These are phyloP conservation scores for Boletus subluridellus DNA, from an alignment of 1,284 basidiomycete genomes.

Conservation along the genomic window DNA sequence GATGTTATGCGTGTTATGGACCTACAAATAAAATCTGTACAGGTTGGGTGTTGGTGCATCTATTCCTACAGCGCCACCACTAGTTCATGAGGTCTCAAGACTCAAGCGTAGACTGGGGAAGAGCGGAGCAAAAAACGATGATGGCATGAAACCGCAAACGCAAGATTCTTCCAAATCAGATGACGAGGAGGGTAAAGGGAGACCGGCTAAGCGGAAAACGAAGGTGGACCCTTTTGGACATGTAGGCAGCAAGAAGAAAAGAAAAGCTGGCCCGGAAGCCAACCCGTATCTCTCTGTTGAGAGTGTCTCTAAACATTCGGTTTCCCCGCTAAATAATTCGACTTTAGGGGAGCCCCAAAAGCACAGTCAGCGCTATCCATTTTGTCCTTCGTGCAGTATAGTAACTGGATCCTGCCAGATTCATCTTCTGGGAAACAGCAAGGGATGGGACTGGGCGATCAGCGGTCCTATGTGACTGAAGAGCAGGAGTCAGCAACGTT, in stretches of 20 bases:
- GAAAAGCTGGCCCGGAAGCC: conserved; percentile 8
- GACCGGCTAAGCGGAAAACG: conserved; percentile 54
- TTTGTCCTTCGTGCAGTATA: neutral
- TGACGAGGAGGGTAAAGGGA: conserved; percentile 55
- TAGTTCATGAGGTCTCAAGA: conserved; percentile 48
- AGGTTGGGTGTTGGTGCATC: conserved; percentile 71
- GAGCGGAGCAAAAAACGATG: conserved; percentile 45
- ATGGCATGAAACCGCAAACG: conserved; percentile 37
- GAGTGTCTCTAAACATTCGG: neutral
- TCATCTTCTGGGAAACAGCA: conserved; percentile 3
- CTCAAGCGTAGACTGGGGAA: conserved; percentile 56
- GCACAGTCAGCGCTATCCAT: conserved; percentile 14
- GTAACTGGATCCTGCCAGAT: conserved; percentile 11
- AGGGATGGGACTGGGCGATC: neutral
- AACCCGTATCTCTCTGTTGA: neutral
- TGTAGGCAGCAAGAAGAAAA: conserved; percentile 39
- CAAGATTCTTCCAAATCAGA: conserved; percentile 36
- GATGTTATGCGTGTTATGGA: neutral
- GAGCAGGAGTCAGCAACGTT: neutral
- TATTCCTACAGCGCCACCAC: conserved; percentile 44
- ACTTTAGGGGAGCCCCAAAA: neutral
- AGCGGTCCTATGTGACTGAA: neutral
- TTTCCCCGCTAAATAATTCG: neutral
- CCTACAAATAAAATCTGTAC: conserved; percentile 10
- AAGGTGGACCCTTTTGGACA: conserved; percentile 55